A percentile compares a stretch with the other conserved stretches of the same genome.
phyloP scores from a whole-genome alignment of 192 early-diverging fungal genomes.

The Backusella tuberculispora region DNA sequence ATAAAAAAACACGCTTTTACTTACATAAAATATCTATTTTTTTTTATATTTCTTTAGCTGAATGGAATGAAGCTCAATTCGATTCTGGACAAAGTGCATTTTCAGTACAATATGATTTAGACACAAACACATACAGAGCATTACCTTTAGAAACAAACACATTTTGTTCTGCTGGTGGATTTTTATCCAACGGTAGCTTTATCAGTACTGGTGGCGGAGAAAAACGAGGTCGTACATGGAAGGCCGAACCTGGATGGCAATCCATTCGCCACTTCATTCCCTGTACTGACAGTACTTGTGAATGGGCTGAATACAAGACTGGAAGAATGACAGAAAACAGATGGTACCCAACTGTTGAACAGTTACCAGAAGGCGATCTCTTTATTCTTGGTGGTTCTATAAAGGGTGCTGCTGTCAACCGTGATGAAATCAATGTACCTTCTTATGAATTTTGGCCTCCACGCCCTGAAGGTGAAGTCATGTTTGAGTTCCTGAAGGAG shows the following conservation, averaged over 20 bases:
- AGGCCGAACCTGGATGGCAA: constrained; percentile 44
- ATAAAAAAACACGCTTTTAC: too few species aligned
- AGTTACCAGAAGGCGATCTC: constrained; percentile 52
- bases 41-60: constrained; percentile 31
- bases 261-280: constrained; percentile 51
- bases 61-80: constrained; percentile 53
- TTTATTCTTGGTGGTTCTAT: constrained; percentile 61
- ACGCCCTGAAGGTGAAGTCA: constrained; percentile 35
- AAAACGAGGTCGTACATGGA: constrained; percentile 43
- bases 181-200: constrained; percentile 56
- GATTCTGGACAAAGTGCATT: constrained; percentile 48
- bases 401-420: constrained; percentile 48
- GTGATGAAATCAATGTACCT: constrained; percentile 49
- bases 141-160: constrained; percentile 57
- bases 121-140: constrained; percentile 46
- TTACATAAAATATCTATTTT: neutral
- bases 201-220: constrained; percentile 57
- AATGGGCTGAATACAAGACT: constrained; percentile 48
- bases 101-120: constrained; percentile 52
- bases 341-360: constrained; percentile 50
- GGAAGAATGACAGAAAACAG: constrained; percentile 33
- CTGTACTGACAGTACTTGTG: constrained; percentile 49
- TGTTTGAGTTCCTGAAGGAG: constrained; percentile 43
- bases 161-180: constrained; percentile 63
- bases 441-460: constrained; percentile 47